Percentiles rank a stretch among this genome's conserved stretches.
phyloP scores from a whole-genome alignment of 202 grass and related monocot genomes.

The Zoysia matrella region DNA sequence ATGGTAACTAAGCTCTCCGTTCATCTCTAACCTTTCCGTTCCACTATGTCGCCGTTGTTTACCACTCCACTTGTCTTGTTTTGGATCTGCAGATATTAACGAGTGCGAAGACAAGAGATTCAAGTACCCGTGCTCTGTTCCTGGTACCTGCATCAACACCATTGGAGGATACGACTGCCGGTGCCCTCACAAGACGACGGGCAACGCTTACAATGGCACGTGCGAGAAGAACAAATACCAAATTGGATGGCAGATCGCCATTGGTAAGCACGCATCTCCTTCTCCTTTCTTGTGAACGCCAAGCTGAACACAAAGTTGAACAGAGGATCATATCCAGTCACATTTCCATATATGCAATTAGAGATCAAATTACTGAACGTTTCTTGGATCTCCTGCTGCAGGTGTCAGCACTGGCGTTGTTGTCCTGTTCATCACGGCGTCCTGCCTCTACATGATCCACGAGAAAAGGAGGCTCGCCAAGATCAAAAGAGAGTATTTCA shows the following conservation, averaged over 20 bases:
- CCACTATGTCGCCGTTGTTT: too few relatives aligned
- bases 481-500: constrained; percentile 55
- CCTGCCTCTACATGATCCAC: constrained; percentile 42
- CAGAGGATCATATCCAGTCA: too few relatives aligned
- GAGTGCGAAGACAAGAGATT: constrained; percentile 53
- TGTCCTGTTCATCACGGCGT: constrained; percentile 36
- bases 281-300: neutral
- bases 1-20: constrained; percentile 20
- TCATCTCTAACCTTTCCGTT: neutral
- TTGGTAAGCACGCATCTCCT: constrained; percentile 47
- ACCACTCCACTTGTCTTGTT: neutral
- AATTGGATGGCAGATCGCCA: constrained; percentile 55
- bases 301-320: too few relatives aligned
- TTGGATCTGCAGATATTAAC: constrained; percentile 51
- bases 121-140: constrained; percentile 53
- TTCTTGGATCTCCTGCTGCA: neutral
- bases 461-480: constrained; percentile 44
- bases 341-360: too few relatives aligned
- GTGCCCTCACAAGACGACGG: constrained; percentile 51
- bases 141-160: constrained; percentile 50
- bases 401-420: constrained; percentile 43
- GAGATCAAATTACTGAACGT: too few relatives aligned
- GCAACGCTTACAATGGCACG: constrained; percentile 49
- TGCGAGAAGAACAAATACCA: constrained; percentile 29
- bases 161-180: constrained; percentile 48